Conservation (phyloP, 768 basidiomycete species). For the Chalciporus sphaerocephalus region DNA sequence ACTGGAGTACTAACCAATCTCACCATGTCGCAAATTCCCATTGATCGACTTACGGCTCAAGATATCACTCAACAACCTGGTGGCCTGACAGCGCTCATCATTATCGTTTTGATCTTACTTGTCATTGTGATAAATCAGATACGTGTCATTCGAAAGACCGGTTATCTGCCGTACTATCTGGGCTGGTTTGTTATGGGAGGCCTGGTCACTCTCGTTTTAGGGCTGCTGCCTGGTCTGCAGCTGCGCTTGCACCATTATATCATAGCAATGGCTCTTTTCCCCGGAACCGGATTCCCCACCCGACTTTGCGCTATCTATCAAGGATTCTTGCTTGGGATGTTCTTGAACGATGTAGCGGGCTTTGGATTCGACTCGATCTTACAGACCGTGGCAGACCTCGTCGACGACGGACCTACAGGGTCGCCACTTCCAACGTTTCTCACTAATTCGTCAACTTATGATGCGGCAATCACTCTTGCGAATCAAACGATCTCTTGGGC, state of each 20-base stretch:
- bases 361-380: conserved; percentile 80
- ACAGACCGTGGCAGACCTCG: conserved; percentile 67
- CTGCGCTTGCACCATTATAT: conserved; percentile 84
- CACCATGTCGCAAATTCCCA: conserved; percentile 67
- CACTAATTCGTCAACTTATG: conserved; percentile 70
- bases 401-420: conserved; percentile 65
- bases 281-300: conserved; percentile 78
- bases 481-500: conserved; percentile 60
- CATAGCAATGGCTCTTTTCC: conserved; percentile 66
- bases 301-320: conserved; percentile 76
- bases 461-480: conserved; percentile 47
- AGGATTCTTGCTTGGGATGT: conserved; percentile 78
- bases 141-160: conserved; percentile 79
- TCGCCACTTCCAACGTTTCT: conserved; percentile 65
- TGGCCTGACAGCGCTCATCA: conserved; percentile 61
- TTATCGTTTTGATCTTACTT: conserved; percentile 60
- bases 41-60: conserved; percentile 65
- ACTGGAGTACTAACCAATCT: conserved; percentile 71
- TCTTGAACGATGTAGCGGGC: conserved; percentile 72
- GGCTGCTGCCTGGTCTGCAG: conserved; percentile 62
- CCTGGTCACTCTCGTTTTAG: conserved; percentile 59
- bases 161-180: conserved; percentile 74
- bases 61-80: conserved; percentile 65
- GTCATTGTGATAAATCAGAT: conserved; percentile 68
- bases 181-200: conserved; percentile 71